Conservation (phyloP, 768 basidiomycete species). For the Amanita rubescens region DNA sequence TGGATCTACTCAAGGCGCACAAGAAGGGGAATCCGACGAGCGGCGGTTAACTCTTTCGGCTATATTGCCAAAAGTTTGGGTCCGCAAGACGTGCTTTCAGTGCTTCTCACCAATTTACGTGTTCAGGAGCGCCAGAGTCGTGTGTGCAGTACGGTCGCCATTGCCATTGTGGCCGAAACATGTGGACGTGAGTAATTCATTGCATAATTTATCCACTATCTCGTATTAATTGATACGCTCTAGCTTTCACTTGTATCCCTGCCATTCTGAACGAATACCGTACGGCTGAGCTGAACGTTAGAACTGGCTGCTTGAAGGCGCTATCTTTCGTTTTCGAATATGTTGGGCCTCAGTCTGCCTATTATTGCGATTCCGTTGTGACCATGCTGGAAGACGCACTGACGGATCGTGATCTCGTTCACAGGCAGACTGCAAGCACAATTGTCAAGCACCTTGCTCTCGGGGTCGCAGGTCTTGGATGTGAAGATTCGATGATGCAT, state of each 20-base stretch:
- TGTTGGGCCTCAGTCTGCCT: conserved; percentile 92
- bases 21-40: conserved; percentile 98
- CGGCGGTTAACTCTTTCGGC: conserved; percentile 98
- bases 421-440: conserved; percentile 95
- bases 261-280: conserved; percentile 98
- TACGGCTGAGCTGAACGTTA: conserved; percentile 96
- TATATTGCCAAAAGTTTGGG: conserved; percentile 99
- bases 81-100: conserved; percentile 95
- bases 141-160: conserved; percentile 97
- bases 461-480: conserved; percentile 93
- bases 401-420: conserved; percentile 96
- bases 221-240: conserved; percentile 6
- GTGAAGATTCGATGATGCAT: conserved; percentile 97
- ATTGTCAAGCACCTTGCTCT: conserved; percentile 98
- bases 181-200: conserved; percentile 56
- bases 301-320: conserved; percentile 97
- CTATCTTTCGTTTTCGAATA: conserved; percentile 99
- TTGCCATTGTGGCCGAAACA: conserved; percentile 92
- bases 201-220: background rate
- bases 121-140: conserved; percentile 99
- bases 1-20: conserved; percentile 96
- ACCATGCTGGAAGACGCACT: conserved; percentile 98
- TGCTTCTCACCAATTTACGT: conserved; percentile 91
- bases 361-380: conserved; percentile 95
- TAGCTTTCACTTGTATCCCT: conserved; percentile 96